Conservation (phyloP, 495 filamentous ascomycete species). For the Annulohypoxylon moriforme region DNA sequence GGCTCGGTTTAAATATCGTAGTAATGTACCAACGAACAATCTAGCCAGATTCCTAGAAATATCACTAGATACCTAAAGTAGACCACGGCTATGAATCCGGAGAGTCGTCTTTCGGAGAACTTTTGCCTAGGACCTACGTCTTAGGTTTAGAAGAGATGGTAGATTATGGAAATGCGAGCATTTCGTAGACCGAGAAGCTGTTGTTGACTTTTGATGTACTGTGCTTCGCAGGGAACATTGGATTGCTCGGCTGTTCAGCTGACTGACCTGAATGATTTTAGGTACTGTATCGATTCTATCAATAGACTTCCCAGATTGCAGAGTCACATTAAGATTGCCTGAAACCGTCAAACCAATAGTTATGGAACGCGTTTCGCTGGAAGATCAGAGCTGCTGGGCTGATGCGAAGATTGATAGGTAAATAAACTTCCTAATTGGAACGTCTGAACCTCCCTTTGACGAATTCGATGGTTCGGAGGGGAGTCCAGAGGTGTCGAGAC, state of each 20-base stretch:
- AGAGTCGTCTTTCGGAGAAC: background rate
- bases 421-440: background rate
- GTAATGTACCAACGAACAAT: background rate
- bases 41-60: background rate
- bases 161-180: background rate
- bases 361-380: conserved; percentile 1
- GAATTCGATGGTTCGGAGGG: background rate
- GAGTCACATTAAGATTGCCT: conserved; percentile 1
- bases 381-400: too few relatives aligned
- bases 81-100: background rate
- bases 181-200: background rate
- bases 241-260: too few relatives aligned
- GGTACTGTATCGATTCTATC: background rate
- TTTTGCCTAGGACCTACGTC: too few relatives aligned
- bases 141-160: background rate
- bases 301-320: background rate
- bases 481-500: background rate
- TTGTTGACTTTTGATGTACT: background rate
- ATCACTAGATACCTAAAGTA: background rate
- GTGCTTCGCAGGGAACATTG: conserved; percentile 5
- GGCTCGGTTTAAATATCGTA: background rate
- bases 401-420: background rate
- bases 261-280: background rate
- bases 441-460: background rate
- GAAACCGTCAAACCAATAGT: background rate